Evolutionary conservation across 352 stramenopile genomes (phyloP).

Genomic region (Thalassiosira gravida): DNA sequence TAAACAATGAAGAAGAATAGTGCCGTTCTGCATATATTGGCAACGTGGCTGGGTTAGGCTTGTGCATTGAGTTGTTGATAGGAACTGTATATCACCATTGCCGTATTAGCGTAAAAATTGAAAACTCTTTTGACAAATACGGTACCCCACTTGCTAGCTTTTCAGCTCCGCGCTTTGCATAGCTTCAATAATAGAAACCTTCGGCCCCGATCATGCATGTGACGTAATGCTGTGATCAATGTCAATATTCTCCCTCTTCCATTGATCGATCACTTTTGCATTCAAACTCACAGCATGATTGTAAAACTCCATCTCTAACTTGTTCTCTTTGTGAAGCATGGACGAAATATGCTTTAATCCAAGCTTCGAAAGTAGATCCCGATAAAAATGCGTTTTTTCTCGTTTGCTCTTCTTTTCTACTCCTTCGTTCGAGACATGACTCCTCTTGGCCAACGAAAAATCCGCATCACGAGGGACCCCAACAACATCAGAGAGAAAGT

Average conservation of each 20-base stretch:
- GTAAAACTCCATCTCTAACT: slow-evolving; percentile 33
- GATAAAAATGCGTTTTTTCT: slow-evolving; percentile 52
- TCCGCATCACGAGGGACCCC: slow-evolving; percentile 41
- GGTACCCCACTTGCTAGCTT: no score
- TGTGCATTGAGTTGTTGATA: no score
- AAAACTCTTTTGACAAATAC: no score
- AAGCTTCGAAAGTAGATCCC: slow-evolving; percentile 34
- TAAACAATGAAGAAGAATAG: no score
- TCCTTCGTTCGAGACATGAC: slow-evolving; percentile 14
- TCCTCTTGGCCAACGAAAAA: slow-evolving; percentile 35
- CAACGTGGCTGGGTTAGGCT: no score
- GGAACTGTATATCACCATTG: no score
- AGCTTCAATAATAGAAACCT: no score
- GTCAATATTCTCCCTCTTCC: slow-evolving; percentile 20
- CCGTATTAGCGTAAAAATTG: no score
- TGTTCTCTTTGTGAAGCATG: slow-evolving; percentile 18
- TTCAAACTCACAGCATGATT: slow-evolving; percentile 24
- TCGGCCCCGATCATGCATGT: no score
- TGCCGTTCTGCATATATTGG: no score
- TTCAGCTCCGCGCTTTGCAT: no score
- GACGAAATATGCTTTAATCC: background rate
- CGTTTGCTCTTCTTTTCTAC: slow-evolving; percentile 31
- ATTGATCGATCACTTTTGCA: slow-evolving; percentile 13
- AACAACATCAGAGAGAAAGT: slow-evolving; percentile 44
- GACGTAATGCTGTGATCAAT: no score